Base-by-base conservation (phyloP, 441 rosid genomes). In the Populus tomentosa region DNA sequence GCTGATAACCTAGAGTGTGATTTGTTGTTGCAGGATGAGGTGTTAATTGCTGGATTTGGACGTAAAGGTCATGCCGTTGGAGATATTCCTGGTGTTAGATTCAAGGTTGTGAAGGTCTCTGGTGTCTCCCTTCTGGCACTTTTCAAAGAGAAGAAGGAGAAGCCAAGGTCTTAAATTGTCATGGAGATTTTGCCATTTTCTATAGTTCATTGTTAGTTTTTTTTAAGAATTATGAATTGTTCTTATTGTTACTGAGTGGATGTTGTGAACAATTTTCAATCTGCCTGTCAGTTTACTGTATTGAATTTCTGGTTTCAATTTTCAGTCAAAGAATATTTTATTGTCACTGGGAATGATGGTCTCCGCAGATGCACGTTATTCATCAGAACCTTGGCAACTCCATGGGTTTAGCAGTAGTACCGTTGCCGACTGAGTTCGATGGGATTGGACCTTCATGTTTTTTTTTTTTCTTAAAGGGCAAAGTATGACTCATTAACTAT, bases 131-230 rank as follows among this genome's bases (percentile, higher is more conserved):
- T 91, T n/a, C 77, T 91, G 24, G 95, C 93, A 0, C 93, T 91
- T n/a, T 91, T 91, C 87, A 89, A 91, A 78, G 93, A 91, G 87
- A 91, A 89, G 88, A 90, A 90, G 85, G 95, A 91, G 85, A 91
- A 91, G 86, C 95, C 95, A n/a, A 89, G 93, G 83, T 91, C 95
- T 92, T 84, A 84, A 67, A 56, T 59, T 40, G 42, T 26, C 10
- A 59, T 8, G 72, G 13, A 56, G 81, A 42, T 69, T 24, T 70
- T 5, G 46, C 7, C 9, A 33, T 67, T 53, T 69, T 20, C 24
- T 32, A 69, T 33, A 56, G 10, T 42, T 50, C 73, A 67, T 74
- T 46, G n/a, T 35, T 77, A 67, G 70, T 81, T 59, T 64, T 63
- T 53, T 59, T 42, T 10, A 65, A 75, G 77, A 67, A 56, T 23